Base-by-base conservation (phyloP, 257 asterid species). In the Ligustrum vulgare region DNA sequence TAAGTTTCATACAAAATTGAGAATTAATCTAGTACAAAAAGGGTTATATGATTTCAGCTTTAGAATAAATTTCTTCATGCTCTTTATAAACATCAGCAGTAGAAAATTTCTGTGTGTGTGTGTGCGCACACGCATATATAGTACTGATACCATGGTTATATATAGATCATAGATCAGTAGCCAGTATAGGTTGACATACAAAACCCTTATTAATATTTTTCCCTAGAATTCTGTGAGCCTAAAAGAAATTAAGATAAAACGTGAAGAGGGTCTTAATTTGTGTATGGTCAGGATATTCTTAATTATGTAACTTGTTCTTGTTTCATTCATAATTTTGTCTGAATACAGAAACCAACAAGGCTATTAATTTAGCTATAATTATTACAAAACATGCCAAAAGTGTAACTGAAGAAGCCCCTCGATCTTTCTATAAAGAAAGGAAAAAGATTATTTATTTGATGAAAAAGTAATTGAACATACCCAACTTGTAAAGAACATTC, bases 311-410 rank as follows among this genome's bases (percentile, higher is more conserved):
- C 63, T 18, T 54, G 63, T 2, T 60, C 33, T 60, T 60, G 66
- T 60, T 60, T 60, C 66, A 2, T 39, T 8, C 45, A 9, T 39
- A 39, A 82, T 82, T 68, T 74, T 76, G 82, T 65, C 84, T 45
- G 31, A 62, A n/a, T 22, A 68, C 76, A 10, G 65, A 67, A 47
- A 35, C 15, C 62, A 58, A 33, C 60, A 22, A 15, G 34, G 37
- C 23, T 18, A 20, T 60, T 10, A 60, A 60, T 22, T 54, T 33
- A 63, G 22, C 72, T 25, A 70, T 67, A 25, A 79, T 79, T 54
- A 15, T 10, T 18, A 34, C 12, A 16, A 51, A 36, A 63, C 43
- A 71, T 47, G 49, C 60, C 58, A 4, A 25, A 33, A 65, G 15
- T 25, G 36, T 43, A 54, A 75, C 16, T 1, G 8, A 34, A 51